Conservation (phyloP, 192 early-diverging fungal species). For the Podila clonocystis region DNA sequence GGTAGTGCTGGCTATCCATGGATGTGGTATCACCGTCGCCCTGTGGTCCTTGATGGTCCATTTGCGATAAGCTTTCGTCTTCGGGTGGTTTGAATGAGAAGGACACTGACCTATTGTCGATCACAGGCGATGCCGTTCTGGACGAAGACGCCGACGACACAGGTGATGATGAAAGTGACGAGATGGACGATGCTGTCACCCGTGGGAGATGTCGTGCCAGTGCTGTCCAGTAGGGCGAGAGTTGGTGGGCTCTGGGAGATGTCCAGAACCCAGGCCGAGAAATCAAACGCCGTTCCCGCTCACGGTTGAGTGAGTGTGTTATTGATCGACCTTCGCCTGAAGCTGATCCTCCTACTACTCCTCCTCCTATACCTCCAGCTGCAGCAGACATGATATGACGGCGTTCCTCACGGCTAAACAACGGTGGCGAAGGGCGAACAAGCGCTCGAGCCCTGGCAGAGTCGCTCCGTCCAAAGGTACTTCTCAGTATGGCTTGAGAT, state of each 20-base stretch:
- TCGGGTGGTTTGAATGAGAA: not conserved
- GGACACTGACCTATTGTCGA: not conserved
- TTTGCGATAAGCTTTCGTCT: not conserved
- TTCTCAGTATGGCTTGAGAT: not conserved
- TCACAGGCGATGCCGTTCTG: constrained; percentile 15
- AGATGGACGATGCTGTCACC: not conserved
- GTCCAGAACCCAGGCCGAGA: constrained; percentile 11
- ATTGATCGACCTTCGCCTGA: no score
- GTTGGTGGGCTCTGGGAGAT: constrained; percentile 7
- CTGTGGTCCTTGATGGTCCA: no score
- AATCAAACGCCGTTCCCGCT: not conserved
- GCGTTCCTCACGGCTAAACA: constrained; percentile 6
- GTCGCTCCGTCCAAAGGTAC: not conserved
- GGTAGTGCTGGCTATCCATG: no score
- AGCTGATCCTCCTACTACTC: not conserved
- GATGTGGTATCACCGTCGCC: no score
- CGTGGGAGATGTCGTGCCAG: constrained; percentile 5
- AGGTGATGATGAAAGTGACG: not conserved
- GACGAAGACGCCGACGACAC: constrained; percentile 23
- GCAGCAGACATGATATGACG: not conserved
- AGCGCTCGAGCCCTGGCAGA: not conserved
- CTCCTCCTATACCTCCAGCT: not conserved
- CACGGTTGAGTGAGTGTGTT: no score
- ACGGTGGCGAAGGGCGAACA: not conserved
- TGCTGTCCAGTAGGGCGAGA: constrained; percentile 19